Conservation (phyloP, 768 basidiomycete species). For the Lentinula edodes region DNA sequence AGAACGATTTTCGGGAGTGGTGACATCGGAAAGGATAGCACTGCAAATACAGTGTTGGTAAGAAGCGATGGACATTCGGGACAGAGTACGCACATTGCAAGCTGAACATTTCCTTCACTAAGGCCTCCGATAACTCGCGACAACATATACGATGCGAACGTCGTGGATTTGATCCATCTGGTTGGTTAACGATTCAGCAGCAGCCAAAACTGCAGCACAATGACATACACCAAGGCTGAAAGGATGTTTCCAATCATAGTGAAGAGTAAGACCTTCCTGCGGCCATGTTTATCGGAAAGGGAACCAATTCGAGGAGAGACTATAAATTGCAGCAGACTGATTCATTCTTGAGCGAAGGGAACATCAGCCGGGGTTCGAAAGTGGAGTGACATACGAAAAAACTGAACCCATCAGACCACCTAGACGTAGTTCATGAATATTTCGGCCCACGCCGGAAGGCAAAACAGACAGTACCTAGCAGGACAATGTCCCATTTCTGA, state of each 20-base stretch:
- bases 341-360: constrained; percentile 28
- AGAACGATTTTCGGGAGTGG: constrained; percentile 72
- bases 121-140: constrained; percentile 90
- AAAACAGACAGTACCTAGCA: constrained; percentile 52
- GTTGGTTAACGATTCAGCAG: not conserved
- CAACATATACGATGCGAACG: constrained; percentile 85
- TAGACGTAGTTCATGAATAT: constrained; percentile 14
- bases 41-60: constrained; percentile 31
- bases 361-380: constrained; percentile 11
- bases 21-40: constrained; percentile 91
- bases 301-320: constrained; percentile 79
- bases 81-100: constrained; percentile 69
- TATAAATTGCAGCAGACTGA: constrained; percentile 76
- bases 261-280: constrained; percentile 73
- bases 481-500: constrained; percentile 88
- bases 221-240: constrained; percentile 75
- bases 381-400: constrained; percentile 63
- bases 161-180: constrained; percentile 88
- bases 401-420: constrained; percentile 91
- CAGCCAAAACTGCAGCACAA: not conserved
- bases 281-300: constrained; percentile 86
- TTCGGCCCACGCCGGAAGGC: not conserved
- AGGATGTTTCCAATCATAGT: constrained; percentile 93
- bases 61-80: not conserved
- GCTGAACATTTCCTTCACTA: constrained; percentile 95